Conservation (phyloP, 192 early-diverging fungal genomes). For the Hyaloraphidium curvatum region DNA sequence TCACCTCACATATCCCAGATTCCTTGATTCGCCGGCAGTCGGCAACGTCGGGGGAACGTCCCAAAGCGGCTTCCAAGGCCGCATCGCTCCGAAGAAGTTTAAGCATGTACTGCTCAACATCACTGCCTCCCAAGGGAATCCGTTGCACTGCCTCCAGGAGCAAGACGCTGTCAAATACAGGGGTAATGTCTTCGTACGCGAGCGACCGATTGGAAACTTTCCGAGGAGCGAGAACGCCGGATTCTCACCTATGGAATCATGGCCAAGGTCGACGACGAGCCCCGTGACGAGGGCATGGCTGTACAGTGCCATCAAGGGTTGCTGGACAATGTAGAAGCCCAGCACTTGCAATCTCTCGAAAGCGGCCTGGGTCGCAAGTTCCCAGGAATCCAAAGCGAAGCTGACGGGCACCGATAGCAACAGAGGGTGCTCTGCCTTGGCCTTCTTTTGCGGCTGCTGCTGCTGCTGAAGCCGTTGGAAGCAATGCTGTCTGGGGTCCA, state of each 20-base stretch:
- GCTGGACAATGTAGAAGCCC: conserved; percentile 57
- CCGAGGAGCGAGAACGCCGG: not conserved
- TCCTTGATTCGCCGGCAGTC: too few relatives aligned
- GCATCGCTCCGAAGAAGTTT: conserved; percentile 31
- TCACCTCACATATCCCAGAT: too few relatives aligned
- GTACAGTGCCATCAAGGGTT: conserved; percentile 64
- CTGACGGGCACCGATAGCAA: conserved; percentile 56
- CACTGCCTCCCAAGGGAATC: conserved; percentile 45
- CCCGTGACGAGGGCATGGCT: conserved; percentile 58
- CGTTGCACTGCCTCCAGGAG: conserved; percentile 34
- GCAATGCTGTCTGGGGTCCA: not conserved
- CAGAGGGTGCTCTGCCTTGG: conserved; percentile 54
- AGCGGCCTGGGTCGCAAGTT: conserved; percentile 62
- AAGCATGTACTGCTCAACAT: conserved; percentile 46
- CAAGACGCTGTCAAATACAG: conserved; percentile 58
- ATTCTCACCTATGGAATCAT: conserved; percentile 47
- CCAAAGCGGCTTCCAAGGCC: too few relatives aligned
- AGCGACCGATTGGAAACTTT: not conserved
- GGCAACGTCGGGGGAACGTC: too few relatives aligned
- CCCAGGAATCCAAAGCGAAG: conserved; percentile 65
- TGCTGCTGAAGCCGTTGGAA: not conserved
- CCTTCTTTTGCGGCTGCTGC: conserved; percentile 20
- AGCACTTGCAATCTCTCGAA: conserved; percentile 87
- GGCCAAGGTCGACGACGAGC: conserved; percentile 80
- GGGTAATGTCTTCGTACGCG: conserved; percentile 36